phyloP scores from a whole-genome alignment of 345 rosid genomes.

The Acer campestre region DNA sequence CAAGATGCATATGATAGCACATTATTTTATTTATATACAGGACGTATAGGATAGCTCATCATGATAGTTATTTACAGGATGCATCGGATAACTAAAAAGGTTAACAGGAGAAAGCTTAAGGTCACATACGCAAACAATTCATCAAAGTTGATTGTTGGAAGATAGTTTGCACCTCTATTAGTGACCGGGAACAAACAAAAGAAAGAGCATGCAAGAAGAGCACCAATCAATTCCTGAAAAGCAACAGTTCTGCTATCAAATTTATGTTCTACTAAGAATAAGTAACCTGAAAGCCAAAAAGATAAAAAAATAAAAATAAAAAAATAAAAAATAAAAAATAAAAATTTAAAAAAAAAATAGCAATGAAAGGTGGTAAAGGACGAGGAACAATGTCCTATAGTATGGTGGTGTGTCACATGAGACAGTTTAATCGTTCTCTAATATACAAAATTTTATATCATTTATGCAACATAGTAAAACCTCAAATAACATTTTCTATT shows the following conservation, averaged over 20 bases:
- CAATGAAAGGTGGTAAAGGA: not conserved
- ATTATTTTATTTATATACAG: not conserved
- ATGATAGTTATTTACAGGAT: not conserved
- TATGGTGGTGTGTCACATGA: not conserved
- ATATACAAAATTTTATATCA: not conserved
- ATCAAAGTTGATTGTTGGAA: constrained; percentile 85
- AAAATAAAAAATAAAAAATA: too few relatives aligned
- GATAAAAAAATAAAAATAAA: too few relatives aligned
- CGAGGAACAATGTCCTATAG: not conserved
- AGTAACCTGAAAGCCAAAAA: not conserved
- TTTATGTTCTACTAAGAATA: not conserved
- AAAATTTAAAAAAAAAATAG: not conserved
- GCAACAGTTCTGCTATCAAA: constrained; percentile 12
- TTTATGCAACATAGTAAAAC: not conserved
- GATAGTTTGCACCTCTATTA: constrained; percentile 59
- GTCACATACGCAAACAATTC: constrained; percentile 74
- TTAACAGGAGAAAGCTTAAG: constrained; percentile 34
- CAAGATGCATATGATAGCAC: not conserved
- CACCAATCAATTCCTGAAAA: constrained; percentile 82
- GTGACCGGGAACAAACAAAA: constrained; percentile 79
- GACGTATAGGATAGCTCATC: not conserved
- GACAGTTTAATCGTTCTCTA: not conserved
- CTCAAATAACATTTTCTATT: not conserved
- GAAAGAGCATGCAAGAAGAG: constrained; percentile 83
- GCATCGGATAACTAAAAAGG: not conserved